These are phyloP conservation scores for Juglanconis oblonga DNA, from an alignment of 2,329 filamentous ascomycete species.

Conservation along the genomic window DNA sequence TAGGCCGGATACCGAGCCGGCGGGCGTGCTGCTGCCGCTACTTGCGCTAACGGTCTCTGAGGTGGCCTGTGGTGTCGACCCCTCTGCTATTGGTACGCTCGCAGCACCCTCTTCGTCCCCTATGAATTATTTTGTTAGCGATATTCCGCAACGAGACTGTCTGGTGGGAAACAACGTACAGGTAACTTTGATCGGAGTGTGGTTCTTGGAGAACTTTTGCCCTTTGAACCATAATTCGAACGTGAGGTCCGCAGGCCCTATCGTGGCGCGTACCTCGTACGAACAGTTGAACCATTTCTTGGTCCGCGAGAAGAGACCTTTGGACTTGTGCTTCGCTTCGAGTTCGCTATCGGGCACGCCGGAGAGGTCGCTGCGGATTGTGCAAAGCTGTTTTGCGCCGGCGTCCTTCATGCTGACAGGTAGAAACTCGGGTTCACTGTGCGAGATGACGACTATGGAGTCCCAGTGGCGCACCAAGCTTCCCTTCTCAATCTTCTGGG, in stretches of 20 bases:
- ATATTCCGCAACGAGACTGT: not conserved
- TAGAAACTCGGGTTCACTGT: constrained; percentile 33
- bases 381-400: constrained; percentile 36
- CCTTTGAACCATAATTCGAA: constrained; percentile 43
- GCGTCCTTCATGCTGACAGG: constrained; percentile 37
- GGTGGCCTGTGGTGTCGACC: not conserved
- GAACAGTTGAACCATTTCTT: constrained; percentile 37
- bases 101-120: constrained; percentile 1
- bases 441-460: constrained; percentile 37
- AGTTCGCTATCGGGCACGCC: constrained; percentile 38
- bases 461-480: constrained; percentile 35
- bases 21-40: constrained; percentile 4
- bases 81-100: not conserved
- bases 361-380: constrained; percentile 38
- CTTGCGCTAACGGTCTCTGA: constrained; percentile 11
- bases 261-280: constrained; percentile 52
- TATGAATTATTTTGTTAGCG: not conserved
- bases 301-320: constrained; percentile 31
- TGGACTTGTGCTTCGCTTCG: constrained; percentile 33
- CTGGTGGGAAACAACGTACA: constrained; percentile 19
- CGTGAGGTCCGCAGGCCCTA: constrained; percentile 52
- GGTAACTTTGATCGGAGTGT: constrained; percentile 34
- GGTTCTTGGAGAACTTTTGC: constrained; percentile 35
- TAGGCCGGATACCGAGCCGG: constrained; percentile 14
- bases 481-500: constrained; percentile 29